Percentiles rank a stretch among this genome's conserved stretches.
These are phyloP conservation scores for Trifolium dubium DNA, from an alignment of 306 rosid genomes.

Conservation along the genomic window DNA sequence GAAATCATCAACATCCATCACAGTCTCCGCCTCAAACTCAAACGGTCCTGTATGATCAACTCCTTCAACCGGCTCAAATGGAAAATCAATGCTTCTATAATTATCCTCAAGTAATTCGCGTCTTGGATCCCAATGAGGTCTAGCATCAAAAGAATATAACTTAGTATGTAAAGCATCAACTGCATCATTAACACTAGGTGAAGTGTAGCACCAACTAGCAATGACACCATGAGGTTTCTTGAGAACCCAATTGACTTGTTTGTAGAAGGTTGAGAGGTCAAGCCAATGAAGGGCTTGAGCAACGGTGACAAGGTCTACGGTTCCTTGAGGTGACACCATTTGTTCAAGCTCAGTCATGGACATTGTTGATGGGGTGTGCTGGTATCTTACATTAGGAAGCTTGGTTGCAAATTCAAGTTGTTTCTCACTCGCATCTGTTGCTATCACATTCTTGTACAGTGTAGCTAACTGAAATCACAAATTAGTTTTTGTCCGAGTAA, in stretches of 20 bases:
- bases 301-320: conserved; percentile 66
- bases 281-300: conserved; percentile 89
- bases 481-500: not conserved
- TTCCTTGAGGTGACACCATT: conserved; percentile 51
- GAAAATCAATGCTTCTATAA: conserved; percentile 68
- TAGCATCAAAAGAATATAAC: conserved; percentile 28
- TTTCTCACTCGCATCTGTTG: conserved; percentile 68
- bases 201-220: conserved; percentile 74
- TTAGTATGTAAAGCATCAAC: conserved; percentile 48
- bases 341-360: conserved; percentile 57
- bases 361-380: conserved; percentile 60
- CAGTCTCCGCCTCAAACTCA: conserved; percentile 57
- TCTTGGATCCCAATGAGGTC: conserved; percentile 58
- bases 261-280: conserved; percentile 63
- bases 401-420: conserved; percentile 61
- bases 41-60: conserved; percentile 65
- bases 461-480: conserved; percentile 55
- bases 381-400: conserved; percentile 63
- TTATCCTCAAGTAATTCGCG: conserved; percentile 54
- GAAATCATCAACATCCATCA: conserved; percentile 58
- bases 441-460: conserved; percentile 65
- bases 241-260: conserved; percentile 59
- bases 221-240: conserved; percentile 76
- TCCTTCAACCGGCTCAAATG: conserved; percentile 71
- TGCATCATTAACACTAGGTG: conserved; percentile 49